Base-by-base conservation (phyloP, 1,284 basidiomycete species). In the Trametes versicolor region DNA sequence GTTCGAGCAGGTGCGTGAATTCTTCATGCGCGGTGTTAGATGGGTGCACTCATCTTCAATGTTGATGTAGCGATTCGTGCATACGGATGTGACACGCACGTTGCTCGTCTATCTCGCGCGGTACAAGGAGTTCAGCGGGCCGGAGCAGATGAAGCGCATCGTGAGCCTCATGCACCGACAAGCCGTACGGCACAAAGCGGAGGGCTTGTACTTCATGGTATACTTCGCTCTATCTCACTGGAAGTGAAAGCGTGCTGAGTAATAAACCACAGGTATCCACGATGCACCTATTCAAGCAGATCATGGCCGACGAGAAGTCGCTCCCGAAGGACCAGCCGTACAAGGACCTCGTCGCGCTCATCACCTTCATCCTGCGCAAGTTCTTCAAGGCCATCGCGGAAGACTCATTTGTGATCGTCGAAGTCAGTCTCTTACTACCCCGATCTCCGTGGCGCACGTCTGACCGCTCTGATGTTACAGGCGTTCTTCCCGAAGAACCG, bases 171-270 rank as follows among this genome's bases (percentile, higher is more conserved):
- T 98, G 72, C 94, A 98, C 77, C 87, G 97, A 19, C 94, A 97
- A 72, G 95, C 90, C 37, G 88, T 98, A 67, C 91, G 88, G 72
- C 89, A 91, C 10, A 95, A 97, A 74, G 94, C 94, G 0, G 96
- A 98, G 75, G 95, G 91, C 0, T 79, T 98, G 15, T 98, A 95
- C 79, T 98, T 96, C 85, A 94, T 96, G 77, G 95, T 94, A 63
- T 23, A n/a, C 32, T 12, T 4, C 19, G 49, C 4, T 8, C 15
- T 15, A 17, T n/a, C 15, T 25, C 15, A 34, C 5, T 8, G 2
- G 15, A 12, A 4, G 9, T 13, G 10, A 21, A 15, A 27, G 27
- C 1, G 7, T 50, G 17, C 49, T 50, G 13, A 50, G 49, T 19
- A 3, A 13, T 13, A 29, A 2, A 10, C 4, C 3, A 21, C 78